These are phyloP conservation scores for Backusella tarrabulga DNA, from an alignment of 192 early-diverging fungal species.

Conservation along the genomic window DNA sequence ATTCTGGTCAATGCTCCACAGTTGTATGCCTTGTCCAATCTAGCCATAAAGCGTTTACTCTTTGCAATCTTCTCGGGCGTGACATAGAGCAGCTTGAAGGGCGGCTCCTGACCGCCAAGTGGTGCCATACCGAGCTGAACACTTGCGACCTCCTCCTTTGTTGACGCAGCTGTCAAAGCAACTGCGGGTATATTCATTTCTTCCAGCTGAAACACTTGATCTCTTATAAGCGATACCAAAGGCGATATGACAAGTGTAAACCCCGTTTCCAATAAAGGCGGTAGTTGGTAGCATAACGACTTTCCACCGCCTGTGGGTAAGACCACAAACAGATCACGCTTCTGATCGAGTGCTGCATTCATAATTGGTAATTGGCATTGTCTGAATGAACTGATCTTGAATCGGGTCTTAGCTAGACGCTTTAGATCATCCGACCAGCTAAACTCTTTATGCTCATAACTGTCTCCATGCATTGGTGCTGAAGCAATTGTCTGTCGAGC, in stretches of 20 bases:
- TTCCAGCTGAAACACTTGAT: constrained; percentile 80
- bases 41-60: constrained; percentile 59
- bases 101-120: constrained; percentile 44
- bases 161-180: constrained; percentile 50
- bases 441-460: constrained; percentile 44
- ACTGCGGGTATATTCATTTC: constrained; percentile 40
- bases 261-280: constrained; percentile 74
- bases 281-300: constrained; percentile 92
- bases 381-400: constrained; percentile 62
- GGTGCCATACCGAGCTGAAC: constrained; percentile 51
- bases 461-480: not conserved
- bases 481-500: not conserved
- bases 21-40: constrained; percentile 54
- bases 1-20: constrained; percentile 69
- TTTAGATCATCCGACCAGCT: constrained; percentile 49
- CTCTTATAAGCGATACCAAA: constrained; percentile 89
- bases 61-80: constrained; percentile 89
- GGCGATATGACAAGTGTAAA: constrained; percentile 91
- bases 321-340: constrained; percentile 83
- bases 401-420: constrained; percentile 40
- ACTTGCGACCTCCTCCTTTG: constrained; percentile 49
- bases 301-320: constrained; percentile 98
- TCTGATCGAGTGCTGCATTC: constrained; percentile 76
- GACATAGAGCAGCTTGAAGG: constrained; percentile 76
- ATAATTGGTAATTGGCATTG: constrained; percentile 86